A percentile compares a stretch with the other conserved stretches of the same genome.
Evolutionary conservation across 2,329 filamentous ascomycete species (phyloP).

Genomic region (Thyridium curvatum): DNA sequence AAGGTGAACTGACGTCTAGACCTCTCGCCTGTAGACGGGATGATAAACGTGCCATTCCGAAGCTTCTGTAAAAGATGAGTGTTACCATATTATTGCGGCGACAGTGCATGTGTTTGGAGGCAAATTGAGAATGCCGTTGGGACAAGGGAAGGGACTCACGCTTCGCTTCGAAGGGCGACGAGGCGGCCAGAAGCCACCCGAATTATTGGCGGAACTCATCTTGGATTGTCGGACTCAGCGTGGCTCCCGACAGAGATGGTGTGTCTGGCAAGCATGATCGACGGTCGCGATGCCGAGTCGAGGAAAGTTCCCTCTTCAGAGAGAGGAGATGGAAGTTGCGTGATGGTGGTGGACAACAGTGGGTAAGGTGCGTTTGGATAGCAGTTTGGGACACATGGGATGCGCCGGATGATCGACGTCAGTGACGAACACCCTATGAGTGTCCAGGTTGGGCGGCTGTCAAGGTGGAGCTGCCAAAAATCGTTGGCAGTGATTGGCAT

Average conservation of each 20-base stretch:
- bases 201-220: slow-evolving; percentile 30
- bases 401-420: too few species aligned
- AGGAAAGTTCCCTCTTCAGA: too few species aligned
- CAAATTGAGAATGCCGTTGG: background rate
- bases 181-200: slow-evolving; percentile 31
- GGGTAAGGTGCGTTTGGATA: too few species aligned
- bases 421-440: too few species aligned
- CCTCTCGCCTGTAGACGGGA: slow-evolving; percentile 80
- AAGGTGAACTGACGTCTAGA: slow-evolving; percentile 75
- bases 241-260: too few species aligned
- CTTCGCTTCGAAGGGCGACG: slow-evolving; percentile 37
- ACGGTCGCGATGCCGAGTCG: too few species aligned
- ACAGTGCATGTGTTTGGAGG: background rate
- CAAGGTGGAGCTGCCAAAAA: too few species aligned
- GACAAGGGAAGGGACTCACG: slow-evolving; percentile 25
- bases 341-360: too few species aligned
- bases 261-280: slow-evolving; percentile 14
- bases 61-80: slow-evolving; percentile 49
- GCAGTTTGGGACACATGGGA: too few species aligned
- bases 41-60: slow-evolving; percentile 79
- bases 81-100: slow-evolving; percentile 5
- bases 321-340: too few species aligned
- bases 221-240: background rate
- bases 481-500: too few species aligned
- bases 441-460: too few species aligned